A percentile compares a stretch with the other conserved stretches of the same genome.
Conservation (phyloP, 2,329 filamentous ascomycete genomes). For the Pseudogymnoascus sp. region DNA sequence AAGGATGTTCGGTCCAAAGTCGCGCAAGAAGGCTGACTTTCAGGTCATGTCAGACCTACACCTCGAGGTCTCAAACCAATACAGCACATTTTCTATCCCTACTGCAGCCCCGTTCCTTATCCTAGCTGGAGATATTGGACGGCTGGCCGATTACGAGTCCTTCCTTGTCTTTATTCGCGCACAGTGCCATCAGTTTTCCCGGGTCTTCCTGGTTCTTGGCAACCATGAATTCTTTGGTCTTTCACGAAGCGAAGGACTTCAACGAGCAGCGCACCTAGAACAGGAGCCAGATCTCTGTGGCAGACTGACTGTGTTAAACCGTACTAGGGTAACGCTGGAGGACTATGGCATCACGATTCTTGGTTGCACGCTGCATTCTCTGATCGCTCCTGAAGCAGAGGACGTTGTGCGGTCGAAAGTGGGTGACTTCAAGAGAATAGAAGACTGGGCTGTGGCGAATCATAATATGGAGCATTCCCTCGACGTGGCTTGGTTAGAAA, state of each 20-base stretch:
- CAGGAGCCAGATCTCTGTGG: constrained; percentile 33
- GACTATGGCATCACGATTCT: constrained; percentile 42
- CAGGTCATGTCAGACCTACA: constrained; percentile 46
- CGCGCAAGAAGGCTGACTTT: constrained; percentile 18
- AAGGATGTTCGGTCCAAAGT: neutral
- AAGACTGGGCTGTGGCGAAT: constrained; percentile 40
- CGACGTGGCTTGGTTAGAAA: constrained; percentile 45
- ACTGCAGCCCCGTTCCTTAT: constrained; percentile 37
- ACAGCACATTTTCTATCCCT: constrained; percentile 36
- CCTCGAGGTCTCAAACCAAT: constrained; percentile 40
- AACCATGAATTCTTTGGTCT: constrained; percentile 49
- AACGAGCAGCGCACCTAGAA: constrained; percentile 32
- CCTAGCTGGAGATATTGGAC: constrained; percentile 45
- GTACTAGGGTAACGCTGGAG: constrained; percentile 34
- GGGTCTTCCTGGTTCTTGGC: constrained; percentile 43
- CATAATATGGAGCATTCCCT: constrained; percentile 42
- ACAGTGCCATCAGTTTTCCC: constrained; percentile 37
- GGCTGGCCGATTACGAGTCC: constrained; percentile 39
- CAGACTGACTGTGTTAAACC: constrained; percentile 39
- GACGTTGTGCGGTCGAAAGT: constrained; percentile 38
- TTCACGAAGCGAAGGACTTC: constrained; percentile 33
- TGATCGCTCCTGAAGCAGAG: constrained; percentile 35
- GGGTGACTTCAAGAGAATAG: constrained; percentile 49
- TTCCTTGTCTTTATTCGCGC: constrained; percentile 38
- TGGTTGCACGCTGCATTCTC: constrained; percentile 52